Evolutionary conservation across 2,329 filamentous ascomycete species (phyloP).

Genomic region (Cadophora luteo-olivacea): DNA sequence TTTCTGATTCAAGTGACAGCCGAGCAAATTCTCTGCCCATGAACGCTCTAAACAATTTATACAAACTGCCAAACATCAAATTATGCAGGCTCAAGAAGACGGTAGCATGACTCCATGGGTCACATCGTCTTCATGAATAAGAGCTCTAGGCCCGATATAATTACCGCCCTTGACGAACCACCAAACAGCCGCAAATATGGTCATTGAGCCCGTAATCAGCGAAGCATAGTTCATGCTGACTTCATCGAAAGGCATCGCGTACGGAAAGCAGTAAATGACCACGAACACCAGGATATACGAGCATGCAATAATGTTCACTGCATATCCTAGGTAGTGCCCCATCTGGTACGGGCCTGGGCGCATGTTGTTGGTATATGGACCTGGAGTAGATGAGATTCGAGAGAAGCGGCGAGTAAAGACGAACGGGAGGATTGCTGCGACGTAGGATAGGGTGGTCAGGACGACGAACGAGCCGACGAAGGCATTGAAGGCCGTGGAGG

Average conservation of each 20-base stretch:
- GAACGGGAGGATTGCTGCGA: slow-evolving; percentile 67
- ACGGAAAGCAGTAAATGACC: slow-evolving; percentile 69
- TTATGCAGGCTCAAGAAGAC: not conserved
- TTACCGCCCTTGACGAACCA: slow-evolving; percentile 47
- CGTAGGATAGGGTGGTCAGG: slow-evolving; percentile 61
- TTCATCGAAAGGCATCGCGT: slow-evolving; percentile 51
- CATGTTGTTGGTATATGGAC: slow-evolving; percentile 46
- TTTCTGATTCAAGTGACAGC: not conserved
- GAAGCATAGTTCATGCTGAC: slow-evolving; percentile 60
- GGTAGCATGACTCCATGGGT: not conserved
- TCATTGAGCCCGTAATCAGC: slow-evolving; percentile 53
- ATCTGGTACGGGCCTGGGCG: slow-evolving; percentile 65
- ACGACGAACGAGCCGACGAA: slow-evolving; percentile 67
- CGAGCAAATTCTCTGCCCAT: not conserved
- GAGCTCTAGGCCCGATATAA: slow-evolving; percentile 39
- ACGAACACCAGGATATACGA: slow-evolving; percentile 66
- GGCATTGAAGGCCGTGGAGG: slow-evolving; percentile 69
- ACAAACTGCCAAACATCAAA: not conserved
- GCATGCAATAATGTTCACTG: slow-evolving; percentile 58
- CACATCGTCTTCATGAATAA: slow-evolving; percentile 19
- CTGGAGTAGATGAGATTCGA: slow-evolving; percentile 7
- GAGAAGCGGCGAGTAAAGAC: slow-evolving; percentile 51
- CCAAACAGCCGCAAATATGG: slow-evolving; percentile 49
- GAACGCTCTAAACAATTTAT: not conserved
- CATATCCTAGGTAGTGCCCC: slow-evolving; percentile 53